Percentiles rank a stretch among this genome's conserved stretches.
Conservation (phyloP, 1,284 basidiomycete genomes). For the Sporisorium graminicola region DNA sequence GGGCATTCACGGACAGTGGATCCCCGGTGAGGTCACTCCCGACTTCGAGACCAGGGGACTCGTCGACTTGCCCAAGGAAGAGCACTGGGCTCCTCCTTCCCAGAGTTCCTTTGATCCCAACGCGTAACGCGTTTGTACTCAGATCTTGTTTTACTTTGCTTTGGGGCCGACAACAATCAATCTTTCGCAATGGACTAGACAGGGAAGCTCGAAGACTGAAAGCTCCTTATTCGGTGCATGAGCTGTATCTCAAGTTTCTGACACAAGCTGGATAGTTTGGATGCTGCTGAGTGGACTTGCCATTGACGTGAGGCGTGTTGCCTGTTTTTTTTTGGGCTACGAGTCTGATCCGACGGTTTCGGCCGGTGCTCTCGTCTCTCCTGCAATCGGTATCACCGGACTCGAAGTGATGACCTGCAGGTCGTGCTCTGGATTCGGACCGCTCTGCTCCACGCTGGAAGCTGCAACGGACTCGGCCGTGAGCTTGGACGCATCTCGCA, state of each 20-base stretch:
- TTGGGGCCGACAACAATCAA: neutral
- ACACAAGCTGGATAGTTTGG: too few relatives aligned
- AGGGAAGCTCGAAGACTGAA: too few relatives aligned
- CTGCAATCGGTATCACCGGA: slow-evolving; percentile 3
- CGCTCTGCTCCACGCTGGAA: neutral
- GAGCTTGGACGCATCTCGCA: slow-evolving; percentile 13
- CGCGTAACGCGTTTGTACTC: neutral
- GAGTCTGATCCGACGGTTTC: neutral
- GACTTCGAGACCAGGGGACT: slow-evolving; percentile 29
- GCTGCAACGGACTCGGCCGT: neutral
- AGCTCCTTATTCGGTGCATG: too few relatives aligned
- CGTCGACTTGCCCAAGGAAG: slow-evolving; percentile 23
- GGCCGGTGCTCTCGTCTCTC: neutral
- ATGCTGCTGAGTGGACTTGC: too few relatives aligned
- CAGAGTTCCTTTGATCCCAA: slow-evolving; percentile 24
- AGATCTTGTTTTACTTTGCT: neutral
- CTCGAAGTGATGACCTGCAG: slow-evolving; percentile 17
- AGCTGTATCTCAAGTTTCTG: too few relatives aligned
- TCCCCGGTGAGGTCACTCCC: slow-evolving; percentile 24
- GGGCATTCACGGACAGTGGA: slow-evolving; percentile 37
- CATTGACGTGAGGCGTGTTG: neutral
- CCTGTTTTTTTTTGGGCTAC: neutral
- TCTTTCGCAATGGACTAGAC: too few relatives aligned
- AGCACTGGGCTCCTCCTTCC: slow-evolving; percentile 21
- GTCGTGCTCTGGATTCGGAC: slow-evolving; percentile 1